A percentile compares a stretch with the other conserved stretches of the same genome.
Evolutionary conservation across 2,329 filamentous ascomycete species (phyloP).

Genomic region (Aspergillus ustus): DNA sequence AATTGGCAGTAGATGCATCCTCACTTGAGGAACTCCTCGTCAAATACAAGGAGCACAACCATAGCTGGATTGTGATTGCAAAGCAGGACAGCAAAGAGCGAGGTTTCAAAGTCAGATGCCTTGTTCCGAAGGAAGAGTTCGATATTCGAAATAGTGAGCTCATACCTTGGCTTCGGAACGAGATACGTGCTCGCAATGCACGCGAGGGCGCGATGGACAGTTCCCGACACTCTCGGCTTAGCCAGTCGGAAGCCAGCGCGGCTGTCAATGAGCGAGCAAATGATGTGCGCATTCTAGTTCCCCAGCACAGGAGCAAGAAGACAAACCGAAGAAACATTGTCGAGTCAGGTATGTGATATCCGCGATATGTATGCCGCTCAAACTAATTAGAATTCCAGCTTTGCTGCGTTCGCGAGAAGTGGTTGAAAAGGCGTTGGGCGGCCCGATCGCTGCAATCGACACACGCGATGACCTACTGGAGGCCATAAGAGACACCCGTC

Average conservation of each 20-base stretch:
- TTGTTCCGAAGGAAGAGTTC: constrained; percentile 77
- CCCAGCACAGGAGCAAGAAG: constrained; percentile 86
- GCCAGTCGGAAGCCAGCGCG: constrained; percentile 43
- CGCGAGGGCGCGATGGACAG: constrained; percentile 54
- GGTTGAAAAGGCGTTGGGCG: constrained; percentile 72
- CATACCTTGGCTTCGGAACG: constrained; percentile 76
- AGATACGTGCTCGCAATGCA: constrained; percentile 78
- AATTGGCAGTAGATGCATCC: constrained; percentile 78
- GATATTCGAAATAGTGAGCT: constrained; percentile 77
- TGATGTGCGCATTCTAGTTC: constrained; percentile 82
- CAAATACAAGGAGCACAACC: constrained; percentile 74
- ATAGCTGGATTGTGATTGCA: constrained; percentile 87
- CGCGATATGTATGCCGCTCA: neutral
- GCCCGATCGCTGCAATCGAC: constrained; percentile 85
- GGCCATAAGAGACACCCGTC: constrained; percentile 70
- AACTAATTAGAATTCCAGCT: constrained; percentile 41
- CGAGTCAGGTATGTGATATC: constrained; percentile 67
- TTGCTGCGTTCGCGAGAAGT: constrained; percentile 62
- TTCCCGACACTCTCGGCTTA: constrained; percentile 49
- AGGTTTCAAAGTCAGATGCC: constrained; percentile 75
- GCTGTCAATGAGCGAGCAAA: constrained; percentile 58
- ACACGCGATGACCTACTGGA: constrained; percentile 83
- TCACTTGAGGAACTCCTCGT: constrained; percentile 74
- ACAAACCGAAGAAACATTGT: constrained; percentile 85
- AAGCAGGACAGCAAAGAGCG: constrained; percentile 66